Evolutionary conservation across 495 filamentous ascomycete species (phyloP), one percentile per base, ranked within the genome.

Genomic region (Penicillium egyptiacum): DNA sequence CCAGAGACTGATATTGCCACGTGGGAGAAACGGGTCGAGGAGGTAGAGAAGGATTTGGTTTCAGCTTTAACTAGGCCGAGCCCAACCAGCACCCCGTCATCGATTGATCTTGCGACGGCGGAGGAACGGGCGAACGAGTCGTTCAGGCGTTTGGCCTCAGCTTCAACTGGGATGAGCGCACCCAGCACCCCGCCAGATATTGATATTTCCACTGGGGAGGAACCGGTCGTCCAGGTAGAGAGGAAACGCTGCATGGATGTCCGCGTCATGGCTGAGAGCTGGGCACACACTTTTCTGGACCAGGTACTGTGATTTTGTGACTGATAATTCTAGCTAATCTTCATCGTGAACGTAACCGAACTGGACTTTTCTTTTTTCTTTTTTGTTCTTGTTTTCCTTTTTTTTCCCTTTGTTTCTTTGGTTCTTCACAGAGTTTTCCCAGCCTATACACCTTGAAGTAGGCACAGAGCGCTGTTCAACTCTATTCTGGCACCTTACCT

Each of bases 1-100:
- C 52, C 58, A 54, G 58, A 20, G 14, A 56, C 33, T n/a, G 59
- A 81, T 61, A 50, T 76, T 35, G 1, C 58, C 44, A 50, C 25
- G 25, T 60, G 39, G 37, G 58, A 60, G 35, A 56, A 44, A 55
- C 51, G 48, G 45, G 1, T 60, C 45, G 58, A 56, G 58, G 59
- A 22, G 26, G 52, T 35, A 8, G 52, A 46, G 52, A 45, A 1
- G 19, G 52, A 54, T n/a, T 8, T 54, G 14, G 10, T 17, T 30
- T 12, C 44, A n/a, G 44, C 44, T 25, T 47, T 17, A n/a, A 30
- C 14, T 20, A 47, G 14, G 17, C 23, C 25, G 44, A 44, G 42
- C 42, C 42, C 42, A 44, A 2, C 42, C 42, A 44, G 42, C 11
- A 44, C 42, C 20, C 42, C 42, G 20, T 44, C 42, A 25, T 25